phyloP scores from a whole-genome alignment of 1,284 basidiomycete species.

The Heterobasidion annosum region DNA sequence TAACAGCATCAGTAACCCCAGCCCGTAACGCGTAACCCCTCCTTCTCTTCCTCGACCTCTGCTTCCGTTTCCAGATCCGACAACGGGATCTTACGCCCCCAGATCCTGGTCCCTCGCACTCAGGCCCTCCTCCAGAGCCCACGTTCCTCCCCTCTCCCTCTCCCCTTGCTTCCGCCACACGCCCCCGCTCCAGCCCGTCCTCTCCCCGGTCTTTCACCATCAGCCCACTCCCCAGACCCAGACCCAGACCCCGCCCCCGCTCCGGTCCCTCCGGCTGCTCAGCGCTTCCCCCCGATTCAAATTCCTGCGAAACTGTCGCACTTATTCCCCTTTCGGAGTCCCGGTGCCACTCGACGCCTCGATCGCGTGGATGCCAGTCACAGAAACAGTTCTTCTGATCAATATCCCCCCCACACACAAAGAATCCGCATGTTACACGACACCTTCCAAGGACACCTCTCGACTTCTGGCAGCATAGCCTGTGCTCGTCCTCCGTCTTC shows the following conservation, averaged over 20 bases:
- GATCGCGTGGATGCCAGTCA: not conserved
- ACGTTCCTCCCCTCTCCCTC: not conserved
- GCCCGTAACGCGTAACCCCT: too few relatives aligned
- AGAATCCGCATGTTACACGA: not conserved
- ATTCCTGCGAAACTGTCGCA: too few relatives aligned
- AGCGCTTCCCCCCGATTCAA: too few relatives aligned
- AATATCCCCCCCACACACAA: not conserved
- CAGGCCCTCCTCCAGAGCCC: not conserved
- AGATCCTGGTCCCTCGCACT: not conserved
- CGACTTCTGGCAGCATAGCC: not conserved
- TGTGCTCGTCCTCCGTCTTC: not conserved
- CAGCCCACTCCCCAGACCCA: too few relatives aligned
- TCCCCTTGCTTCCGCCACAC: not conserved
- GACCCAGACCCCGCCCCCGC: too few relatives aligned
- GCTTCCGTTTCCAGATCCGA: not conserved
- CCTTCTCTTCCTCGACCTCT: too few relatives aligned
- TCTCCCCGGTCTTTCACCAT: too few relatives aligned
- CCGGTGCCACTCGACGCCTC: too few relatives aligned
- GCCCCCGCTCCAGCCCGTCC: too few relatives aligned
- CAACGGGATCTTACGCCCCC: not conserved
- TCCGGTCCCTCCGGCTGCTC: too few relatives aligned
- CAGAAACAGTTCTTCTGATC: not conserved
- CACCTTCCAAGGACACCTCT: not conserved
- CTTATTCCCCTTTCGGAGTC: too few relatives aligned
- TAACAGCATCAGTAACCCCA: too few relatives aligned